Evolutionary conservation across 768 basidiomycete genomes (phyloP).

Genomic region (Lepiota venenata): DNA sequence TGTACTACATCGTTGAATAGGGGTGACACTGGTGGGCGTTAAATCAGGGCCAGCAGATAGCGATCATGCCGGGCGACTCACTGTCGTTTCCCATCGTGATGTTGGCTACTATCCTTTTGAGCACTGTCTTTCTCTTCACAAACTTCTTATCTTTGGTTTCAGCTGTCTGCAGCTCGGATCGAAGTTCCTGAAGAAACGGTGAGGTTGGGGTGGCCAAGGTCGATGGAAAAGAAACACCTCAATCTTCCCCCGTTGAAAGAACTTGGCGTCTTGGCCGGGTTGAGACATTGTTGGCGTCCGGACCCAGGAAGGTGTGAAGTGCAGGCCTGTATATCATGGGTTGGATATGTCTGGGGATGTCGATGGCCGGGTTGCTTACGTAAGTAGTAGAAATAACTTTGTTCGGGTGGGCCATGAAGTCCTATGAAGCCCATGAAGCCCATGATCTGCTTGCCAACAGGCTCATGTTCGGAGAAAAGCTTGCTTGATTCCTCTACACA

Average conservation of each 20-base stretch:
- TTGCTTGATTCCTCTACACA: constrained; percentile 28
- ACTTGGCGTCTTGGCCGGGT: constrained; percentile 85
- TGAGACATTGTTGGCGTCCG: constrained; percentile 35
- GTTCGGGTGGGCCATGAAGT: too few species aligned
- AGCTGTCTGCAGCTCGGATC: constrained; percentile 85
- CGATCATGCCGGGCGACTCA: constrained; percentile 42
- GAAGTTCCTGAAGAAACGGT: constrained; percentile 62
- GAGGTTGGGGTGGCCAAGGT: background rate
- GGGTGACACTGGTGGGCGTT: constrained; percentile 69
- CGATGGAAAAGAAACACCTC: constrained; percentile 47
- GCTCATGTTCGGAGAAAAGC: constrained; percentile 15
- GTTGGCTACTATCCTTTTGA: constrained; percentile 98
- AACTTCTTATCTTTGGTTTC: constrained; percentile 98
- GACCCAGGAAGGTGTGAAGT: background rate
- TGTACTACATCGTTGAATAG: constrained; percentile 95
- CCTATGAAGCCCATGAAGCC: background rate
- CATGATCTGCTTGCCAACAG: background rate
- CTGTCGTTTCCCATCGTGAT: constrained; percentile 99
- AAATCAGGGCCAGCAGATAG: constrained; percentile 17
- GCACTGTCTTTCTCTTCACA: constrained; percentile 84
- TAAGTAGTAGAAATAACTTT: background rate
- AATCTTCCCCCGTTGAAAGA: constrained; percentile 90
- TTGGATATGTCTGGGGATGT: too few species aligned
- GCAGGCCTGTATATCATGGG: too few species aligned
- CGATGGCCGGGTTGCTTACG: background rate